Evolutionary conservation across 352 stramenopile genomes (phyloP).

Genomic region (Blastocystis sp.): DNA sequence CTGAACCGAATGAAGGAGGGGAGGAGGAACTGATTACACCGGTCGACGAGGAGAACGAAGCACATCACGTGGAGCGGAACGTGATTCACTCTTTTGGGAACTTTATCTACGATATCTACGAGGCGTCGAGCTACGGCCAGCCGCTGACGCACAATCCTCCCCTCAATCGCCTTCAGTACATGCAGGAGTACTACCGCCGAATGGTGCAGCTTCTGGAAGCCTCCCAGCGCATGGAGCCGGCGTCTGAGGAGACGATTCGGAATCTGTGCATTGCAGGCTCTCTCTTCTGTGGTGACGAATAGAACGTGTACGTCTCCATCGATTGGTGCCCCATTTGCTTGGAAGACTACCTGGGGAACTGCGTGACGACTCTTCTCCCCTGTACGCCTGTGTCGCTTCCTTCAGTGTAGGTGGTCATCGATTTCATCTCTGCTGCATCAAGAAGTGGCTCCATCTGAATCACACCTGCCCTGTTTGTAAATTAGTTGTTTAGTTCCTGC

Average conservation of each 20-base stretch:
- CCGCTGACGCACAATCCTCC: not conserved
- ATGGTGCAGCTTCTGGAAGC: constrained; percentile 29
- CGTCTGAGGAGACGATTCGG: not conserved
- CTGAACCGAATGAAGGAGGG: not conserved
- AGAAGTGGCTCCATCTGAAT: constrained; percentile 46
- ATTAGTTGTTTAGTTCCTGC: constrained; percentile 31
- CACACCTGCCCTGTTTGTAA: constrained; percentile 56
- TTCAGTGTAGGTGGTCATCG: constrained; percentile 19
- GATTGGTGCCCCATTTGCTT: constrained; percentile 47
- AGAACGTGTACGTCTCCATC: constrained; percentile 1
- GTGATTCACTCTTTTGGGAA: not conserved
- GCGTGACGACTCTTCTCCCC: constrained; percentile 20
- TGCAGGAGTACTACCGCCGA: constrained; percentile 45
- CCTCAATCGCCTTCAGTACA: constrained; percentile 24
- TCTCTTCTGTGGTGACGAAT: not conserved
- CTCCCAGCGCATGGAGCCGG: constrained; percentile 1
- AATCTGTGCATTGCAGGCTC: not conserved
- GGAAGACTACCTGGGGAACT: constrained; percentile 38
- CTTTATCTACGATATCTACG: constrained; percentile 33
- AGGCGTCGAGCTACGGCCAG: not conserved
- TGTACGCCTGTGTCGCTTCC: not conserved
- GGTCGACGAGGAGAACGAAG: not conserved
- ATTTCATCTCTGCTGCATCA: constrained; percentile 38
- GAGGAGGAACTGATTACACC: not conserved
- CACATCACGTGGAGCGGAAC: not conserved